Conservation (phyloP, 1,284 basidiomycete species). For the Neolentinus lepideus region DNA sequence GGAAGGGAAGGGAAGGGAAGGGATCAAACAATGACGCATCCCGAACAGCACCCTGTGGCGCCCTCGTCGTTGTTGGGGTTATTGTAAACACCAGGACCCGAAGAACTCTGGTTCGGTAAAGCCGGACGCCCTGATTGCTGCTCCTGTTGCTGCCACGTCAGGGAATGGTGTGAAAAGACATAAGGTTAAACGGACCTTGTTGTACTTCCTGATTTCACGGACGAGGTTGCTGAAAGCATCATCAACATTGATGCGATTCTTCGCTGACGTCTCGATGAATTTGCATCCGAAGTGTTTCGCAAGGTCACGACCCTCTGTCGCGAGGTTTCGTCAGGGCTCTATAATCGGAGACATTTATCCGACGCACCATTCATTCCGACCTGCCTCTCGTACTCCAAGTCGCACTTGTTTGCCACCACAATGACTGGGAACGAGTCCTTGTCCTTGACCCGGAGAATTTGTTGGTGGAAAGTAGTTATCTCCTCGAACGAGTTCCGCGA, state of each 20-base stretch:
- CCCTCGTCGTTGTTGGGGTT: conserved; percentile 43
- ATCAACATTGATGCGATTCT: conserved; percentile 97
- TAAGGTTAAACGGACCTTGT: too few relatives aligned
- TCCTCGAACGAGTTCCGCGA: conserved; percentile 97
- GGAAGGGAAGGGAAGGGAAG: conserved; percentile 8
- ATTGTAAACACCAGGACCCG: conserved; percentile 35
- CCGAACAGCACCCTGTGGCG: conserved; percentile 61
- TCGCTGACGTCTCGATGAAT: conserved; percentile 98
- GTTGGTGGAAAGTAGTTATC: conserved; percentile 96
- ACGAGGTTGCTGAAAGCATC: conserved; percentile 98
- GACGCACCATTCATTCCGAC: conserved; percentile 89
- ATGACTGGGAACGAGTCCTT: conserved; percentile 97
- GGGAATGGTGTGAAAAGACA: background rate
- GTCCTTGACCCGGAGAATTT: conserved; percentile 96
- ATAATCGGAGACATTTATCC: too few relatives aligned
- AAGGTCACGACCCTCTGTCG: conserved; percentile 90
- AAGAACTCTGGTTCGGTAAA: conserved; percentile 35
- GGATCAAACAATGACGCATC: conserved; percentile 58
- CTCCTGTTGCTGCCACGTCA: conserved; percentile 29
- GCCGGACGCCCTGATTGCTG: conserved; percentile 57
- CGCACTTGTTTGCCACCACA: conserved; percentile 98
- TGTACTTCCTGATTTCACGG: conserved; percentile 94
- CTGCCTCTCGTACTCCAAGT: conserved; percentile 96
- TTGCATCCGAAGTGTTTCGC: conserved; percentile 96
- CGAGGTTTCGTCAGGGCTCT: background rate